Evolutionary conservation across 225 moss, liverwort and hornwort species (phyloP), one percentile per base, ranked within the genome.

Genomic region (Neckera pumila): DNA sequence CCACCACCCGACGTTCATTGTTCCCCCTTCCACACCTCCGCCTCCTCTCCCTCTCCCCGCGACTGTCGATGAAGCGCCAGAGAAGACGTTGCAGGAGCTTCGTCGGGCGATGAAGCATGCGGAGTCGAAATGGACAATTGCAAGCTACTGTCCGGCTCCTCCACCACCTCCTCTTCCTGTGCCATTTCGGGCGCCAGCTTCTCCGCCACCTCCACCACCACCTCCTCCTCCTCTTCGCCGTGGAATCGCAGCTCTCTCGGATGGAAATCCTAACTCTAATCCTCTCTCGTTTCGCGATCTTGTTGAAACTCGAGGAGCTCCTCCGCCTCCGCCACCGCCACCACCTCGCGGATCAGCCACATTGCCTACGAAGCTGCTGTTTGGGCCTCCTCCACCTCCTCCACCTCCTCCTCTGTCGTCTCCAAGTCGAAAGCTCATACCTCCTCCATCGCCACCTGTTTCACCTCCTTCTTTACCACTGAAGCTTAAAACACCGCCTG

Each of bases 151-250:
- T 62, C 91, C 93, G 53, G 84, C 94, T 82, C 87, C 93, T 81
- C 88, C 93, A 77, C 88, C 94, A 40, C 86, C 96, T 81, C 93
- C 93, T 79, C 91, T 93, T 43, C 93, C 93, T 11, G 91, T 91
- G 33, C 93, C 91, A 21, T 91, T 75, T 64, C 89, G 69, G 73
- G 72, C 82, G 14, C 85, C 88, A n/a, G 38, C 88, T 11, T 40
- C 88, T 21, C 93, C 87, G 12, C 91, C 92, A 16, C 91, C 91
- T 38, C 92, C 89, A 21, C 91, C 91, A 21, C 91, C 90, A 31
- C 83, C 84, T 6, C 88, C 88, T 56, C 84, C 88, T 58, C 84
- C 84, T 21, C 69, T 89, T 34, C 91, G 89, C 65, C 89, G 87
- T 33, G 89, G 58, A 16, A 33, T 47, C 28, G 67, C 34, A 72